These are phyloP conservation scores for Boletus tylopilopsis DNA, from an alignment of 768 basidiomycete species.

Conservation along the genomic window DNA sequence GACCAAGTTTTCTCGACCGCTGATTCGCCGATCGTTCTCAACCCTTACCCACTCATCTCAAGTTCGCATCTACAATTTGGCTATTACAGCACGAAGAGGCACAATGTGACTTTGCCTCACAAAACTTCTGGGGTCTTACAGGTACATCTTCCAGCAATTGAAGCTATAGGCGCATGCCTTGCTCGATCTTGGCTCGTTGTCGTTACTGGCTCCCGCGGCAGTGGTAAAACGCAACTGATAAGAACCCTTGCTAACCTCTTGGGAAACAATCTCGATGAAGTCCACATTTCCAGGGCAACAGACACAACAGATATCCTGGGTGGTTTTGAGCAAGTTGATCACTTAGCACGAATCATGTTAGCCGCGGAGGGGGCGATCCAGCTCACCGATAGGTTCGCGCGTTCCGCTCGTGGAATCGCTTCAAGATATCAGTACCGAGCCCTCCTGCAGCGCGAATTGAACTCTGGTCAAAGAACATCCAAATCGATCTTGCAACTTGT, in stretches of 20 bases:
- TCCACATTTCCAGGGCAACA: conserved; percentile 79
- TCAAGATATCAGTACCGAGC: conserved; percentile 13
- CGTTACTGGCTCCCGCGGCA: conserved; percentile 65
- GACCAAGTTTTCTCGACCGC: conserved; percentile 44
- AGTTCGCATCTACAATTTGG: conserved; percentile 62
- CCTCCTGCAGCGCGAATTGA: conserved; percentile 15
- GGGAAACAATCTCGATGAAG: conserved; percentile 66
- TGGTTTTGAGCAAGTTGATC: conserved; percentile 89
- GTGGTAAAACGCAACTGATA: conserved; percentile 79
- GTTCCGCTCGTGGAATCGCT: conserved; percentile 28
- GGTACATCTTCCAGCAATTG: conserved; percentile 59
- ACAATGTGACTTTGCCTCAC: conserved; percentile 27
- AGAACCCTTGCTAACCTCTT: conserved; percentile 64
- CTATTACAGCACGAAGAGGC: conserved; percentile 42
- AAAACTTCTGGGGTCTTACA: conserved; percentile 55
- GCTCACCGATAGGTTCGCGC: conserved; percentile 37
- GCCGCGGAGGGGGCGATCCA: conserved; percentile 40
- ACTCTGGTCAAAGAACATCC: conserved; percentile 12
- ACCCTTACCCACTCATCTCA: conserved; percentile 36
- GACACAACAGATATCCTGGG: conserved; percentile 95
- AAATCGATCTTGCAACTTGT: conserved; percentile 24
- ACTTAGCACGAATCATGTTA: conserved; percentile 34
- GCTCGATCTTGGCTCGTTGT: conserved; percentile 86
- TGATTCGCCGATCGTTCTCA: conserved; percentile 35
- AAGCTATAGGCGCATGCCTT: conserved; percentile 72